Evolutionary conservation across 768 basidiomycete genomes (phyloP).

Genomic region (Kwoniella sp.): DNA sequence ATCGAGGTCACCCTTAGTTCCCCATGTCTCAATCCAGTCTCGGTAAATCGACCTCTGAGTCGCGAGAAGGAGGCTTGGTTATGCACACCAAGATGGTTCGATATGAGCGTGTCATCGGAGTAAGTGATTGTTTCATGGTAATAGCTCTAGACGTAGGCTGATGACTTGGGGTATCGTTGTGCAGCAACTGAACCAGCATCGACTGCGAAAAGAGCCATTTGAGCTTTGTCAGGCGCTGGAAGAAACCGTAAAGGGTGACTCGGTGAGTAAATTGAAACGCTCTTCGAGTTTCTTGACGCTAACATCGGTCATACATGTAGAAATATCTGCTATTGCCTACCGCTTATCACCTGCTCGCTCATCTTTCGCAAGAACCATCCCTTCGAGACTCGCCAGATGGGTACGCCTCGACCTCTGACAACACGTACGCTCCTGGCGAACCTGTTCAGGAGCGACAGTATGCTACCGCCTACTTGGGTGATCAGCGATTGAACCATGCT

Average conservation of each 20-base stretch:
- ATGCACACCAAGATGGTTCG: conserved; percentile 70
- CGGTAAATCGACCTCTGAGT: conserved; percentile 26
- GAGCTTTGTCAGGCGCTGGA: conserved; percentile 47
- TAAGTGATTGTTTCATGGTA: conserved; percentile 62
- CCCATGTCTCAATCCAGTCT: conserved; percentile 39
- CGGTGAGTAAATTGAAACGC: conserved; percentile 18
- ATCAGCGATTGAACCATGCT: conserved; percentile 64
- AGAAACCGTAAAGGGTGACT: conserved; percentile 44
- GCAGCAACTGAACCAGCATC: conserved; percentile 43
- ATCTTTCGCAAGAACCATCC: conserved; percentile 54
- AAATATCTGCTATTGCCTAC: conserved; percentile 52
- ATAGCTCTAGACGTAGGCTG: conserved; percentile 60
- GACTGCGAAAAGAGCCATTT: conserved; percentile 42
- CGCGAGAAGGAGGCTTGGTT: conserved; percentile 42
- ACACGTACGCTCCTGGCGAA: conserved; percentile 54
- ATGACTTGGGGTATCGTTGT: not conserved
- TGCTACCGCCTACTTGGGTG: conserved; percentile 72
- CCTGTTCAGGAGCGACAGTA: conserved; percentile 79
- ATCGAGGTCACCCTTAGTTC: too few species aligned
- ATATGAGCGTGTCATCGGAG: conserved; percentile 79
- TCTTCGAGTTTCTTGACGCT: not conserved
- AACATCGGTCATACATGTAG: conserved; percentile 23
- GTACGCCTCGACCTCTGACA: conserved; percentile 18
- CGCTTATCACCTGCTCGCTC: conserved; percentile 54
- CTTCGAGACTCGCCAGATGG: conserved; percentile 39